Evolutionary conservation across 2,329 filamentous ascomycete genomes (phyloP), one percentile per base, ranked within the genome.

Genomic region (Neocucurbitaria cava): DNA sequence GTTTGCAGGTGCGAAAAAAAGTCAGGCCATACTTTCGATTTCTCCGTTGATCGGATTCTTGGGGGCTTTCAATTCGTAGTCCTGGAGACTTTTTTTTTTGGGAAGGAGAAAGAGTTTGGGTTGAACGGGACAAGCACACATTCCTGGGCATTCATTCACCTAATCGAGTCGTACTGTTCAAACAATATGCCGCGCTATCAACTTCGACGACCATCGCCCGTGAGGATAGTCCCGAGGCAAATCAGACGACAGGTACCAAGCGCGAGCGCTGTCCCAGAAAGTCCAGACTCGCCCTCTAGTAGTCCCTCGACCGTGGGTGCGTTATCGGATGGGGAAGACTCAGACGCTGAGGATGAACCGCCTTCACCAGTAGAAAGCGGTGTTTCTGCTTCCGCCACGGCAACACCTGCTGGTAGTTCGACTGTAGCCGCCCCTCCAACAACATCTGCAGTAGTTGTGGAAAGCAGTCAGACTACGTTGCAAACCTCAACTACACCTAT

Each of bases 21-120:
- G 57, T 59, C 56, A 67, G 60, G 54, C 56, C 52, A 59, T 64
- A 58, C 46, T 56, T 40, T 63, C 56, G 50, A 44, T 31, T 39
- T 23, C 46, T 68, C 71, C 68, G 69, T 72, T 71, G 70, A 73
- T 47, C 69, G 70, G 68, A 61, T 64, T 51, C 56, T 55, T 59
- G 30, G 54, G 24, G 5, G 24, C n/a, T 49, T 69, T 65, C 46
- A 23, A 52, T 66, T 66, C 51, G 28, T 61, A 47, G 66, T 72
- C 70, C 68, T 66, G 66, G 66, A 26, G 69, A 70, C 70, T 49
- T 52, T 56, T 54, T 46, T 53, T 57, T 45, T n/a, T n/a, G n/a
- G n/a, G n/a, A n/a, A 24, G 10, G 43, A 10, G 20, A 49, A 23
- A 44, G 39, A 33, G 35, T 47, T 55, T 8, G 8, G 42, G 30